Base-by-base conservation (phyloP, 257 asterid genomes). In the Plantago elongata region DNA sequence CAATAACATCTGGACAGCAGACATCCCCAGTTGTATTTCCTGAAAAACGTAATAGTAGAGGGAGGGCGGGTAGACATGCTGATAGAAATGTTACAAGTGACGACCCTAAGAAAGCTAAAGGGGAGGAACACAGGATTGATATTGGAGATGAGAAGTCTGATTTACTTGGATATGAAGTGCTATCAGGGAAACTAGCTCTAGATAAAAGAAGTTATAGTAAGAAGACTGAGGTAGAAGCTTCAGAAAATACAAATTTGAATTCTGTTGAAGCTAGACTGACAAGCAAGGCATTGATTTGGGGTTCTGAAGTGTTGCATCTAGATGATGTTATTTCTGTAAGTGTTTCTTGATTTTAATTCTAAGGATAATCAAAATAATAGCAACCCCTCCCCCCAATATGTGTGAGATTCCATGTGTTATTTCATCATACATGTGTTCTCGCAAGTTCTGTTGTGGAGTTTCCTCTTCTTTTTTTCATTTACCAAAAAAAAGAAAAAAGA, bases 201-300 rank as follows among this genome's bases (percentile, higher is more conserved):
- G 93, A 84, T 70, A 83, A 79, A 82, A 79, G 72, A 15, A 84
- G 77, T 68, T 67, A 78, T 30, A 60, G 61, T 68, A 81, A 89
- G 75, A 78, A 71, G 29, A 37, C 68, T 12, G 94, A 82, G 64
- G 43, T 63, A 48, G 80, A 79, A 77, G 72, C 86, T 57, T 72
- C 83, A 56, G 97, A 80, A 57, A 78, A 69, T 66, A 59, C 75
- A 45, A 73, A 72, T 65, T 71, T 68, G 70, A 82, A 80, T 68
- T 73, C 84, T 60, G 79, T 89, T 60, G 94, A 93, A 77, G 89
- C 92, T 65, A 93, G 84, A 81, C 84, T 93, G 62, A 84, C 97
- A 3, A 89, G 91, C 91, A 89, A 84, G 74, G 96, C 99, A 16
- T 65, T 93, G 77, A 62, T 93, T 70, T 93, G 97, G 95, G 89